Evolutionary conservation across 805 yeast species (phyloP), one percentile per base, ranked within the genome.

Genomic region (Danielia oregonensis): DNA sequence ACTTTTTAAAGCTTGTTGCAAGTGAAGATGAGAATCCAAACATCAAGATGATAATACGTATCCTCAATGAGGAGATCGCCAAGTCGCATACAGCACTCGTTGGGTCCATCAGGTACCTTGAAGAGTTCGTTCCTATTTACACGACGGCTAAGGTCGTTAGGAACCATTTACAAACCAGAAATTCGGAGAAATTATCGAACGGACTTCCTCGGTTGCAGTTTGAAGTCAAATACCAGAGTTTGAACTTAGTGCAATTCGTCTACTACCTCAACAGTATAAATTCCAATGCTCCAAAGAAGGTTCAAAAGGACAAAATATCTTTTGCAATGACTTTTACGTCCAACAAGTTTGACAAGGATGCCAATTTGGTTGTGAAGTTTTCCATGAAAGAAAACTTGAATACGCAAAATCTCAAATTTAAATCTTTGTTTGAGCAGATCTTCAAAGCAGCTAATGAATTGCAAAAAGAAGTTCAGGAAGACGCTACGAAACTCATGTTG

Each of bases 311-410:
- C 33, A 57, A 55, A 29, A 56, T 67, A 12, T 39, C 45, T 4
- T 42, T 64, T n/a, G 46, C 47, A 17, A 33, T 61, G 24, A 44
- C 48, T 9, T 57, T 61, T 43, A 55, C 44, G 42, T 40, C 37
- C 18, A 63, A 64, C 44, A 59, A 53, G 38, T 66, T 67, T 33
- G 56, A 55, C 29, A 43, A 39, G 15, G 35, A 29, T 9, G 33
- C 44, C 19, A 36, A 49, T 40, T 38, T 55, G 42, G 30, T 55
- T 33, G 30, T 46, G 32, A 51, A 58, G 40, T 46, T 65, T 5
- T 59, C 65, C 11, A 47, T 65, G 52, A 57, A 55, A 29, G 67
- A 65, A 23, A 65, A 64, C 43, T 53, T 65, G 37, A 61, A 55
- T 36, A 43, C 59, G 14, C 57, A 56, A 36, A 65, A 64, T 40